Evolutionary conservation across 2,329 filamentous ascomycete genomes (phyloP), one percentile per base, ranked within the genome.

Genomic region (Cercospora sp.): DNA sequence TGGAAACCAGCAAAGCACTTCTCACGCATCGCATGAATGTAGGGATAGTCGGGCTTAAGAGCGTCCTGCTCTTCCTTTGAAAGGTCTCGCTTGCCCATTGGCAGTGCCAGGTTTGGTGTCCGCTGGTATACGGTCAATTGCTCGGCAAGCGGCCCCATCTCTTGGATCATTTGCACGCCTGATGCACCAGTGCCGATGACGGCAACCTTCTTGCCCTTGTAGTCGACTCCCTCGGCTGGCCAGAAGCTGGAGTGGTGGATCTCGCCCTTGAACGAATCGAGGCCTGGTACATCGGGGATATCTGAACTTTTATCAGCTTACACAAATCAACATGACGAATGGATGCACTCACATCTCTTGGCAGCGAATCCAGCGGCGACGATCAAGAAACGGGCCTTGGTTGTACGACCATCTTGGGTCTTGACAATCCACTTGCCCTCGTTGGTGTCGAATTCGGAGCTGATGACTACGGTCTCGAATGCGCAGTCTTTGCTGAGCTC

Each of bases 121-220:
- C 89, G 84, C 73, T 91, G 88, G 76, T 90, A 90, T 40, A 91
- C 86, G 2, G 80, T 83, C 1, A 91, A 71, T 1, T 84, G 67
- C 23, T 68, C 72, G 3, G 73, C 72, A 65, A 40, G 75, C 78
- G 5, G 80, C 1, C 84, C 86, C 77, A 85, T 86, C 63, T 87
- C 87, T 61, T 75, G 89, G 0, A 85, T 83, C 53, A 89, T 85
- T 72, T 91, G 89, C 1, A 90, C 84, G 0, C 88, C 89, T 0
- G 87, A 87, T 0, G 88, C 86, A 1, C 89, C 89, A 0, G 88
- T 90, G 12, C 89, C 89, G 36, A 91, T 86, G 65, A 90, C 84
- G 16, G 84, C 88, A 61, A 87, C 84, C 18, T 84, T 82, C 76
- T 90, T 90, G 58, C 83, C 83, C 51, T 65, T 68, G 30, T 88